Evolutionary conservation across 306 rosid species (phyloP).

Genomic region (Datisca glomerata): DNA sequence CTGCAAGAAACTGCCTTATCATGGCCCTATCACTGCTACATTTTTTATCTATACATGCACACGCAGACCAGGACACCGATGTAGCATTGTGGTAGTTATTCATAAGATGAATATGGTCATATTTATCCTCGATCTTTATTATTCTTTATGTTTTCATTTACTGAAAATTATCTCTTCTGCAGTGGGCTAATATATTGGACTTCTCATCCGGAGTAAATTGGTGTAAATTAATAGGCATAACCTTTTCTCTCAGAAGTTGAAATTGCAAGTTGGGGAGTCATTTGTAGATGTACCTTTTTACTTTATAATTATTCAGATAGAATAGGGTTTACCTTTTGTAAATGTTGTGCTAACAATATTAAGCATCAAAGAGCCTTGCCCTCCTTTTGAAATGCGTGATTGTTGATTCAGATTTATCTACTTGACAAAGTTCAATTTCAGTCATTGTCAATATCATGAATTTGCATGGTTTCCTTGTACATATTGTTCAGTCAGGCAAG

Average conservation of each 20-base stretch:
- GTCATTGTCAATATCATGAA: too few relatives aligned
- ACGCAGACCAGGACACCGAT: too few relatives aligned
- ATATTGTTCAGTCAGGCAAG: too few relatives aligned
- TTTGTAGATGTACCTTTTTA: slow-evolving; percentile 13
- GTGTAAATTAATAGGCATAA: slow-evolving; percentile 11
- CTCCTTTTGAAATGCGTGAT: too few relatives aligned
- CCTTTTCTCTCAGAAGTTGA: slow-evolving; percentile 16
- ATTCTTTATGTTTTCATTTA: slow-evolving; percentile 1
- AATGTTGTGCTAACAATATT: neutral
- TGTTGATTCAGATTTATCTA: too few relatives aligned
- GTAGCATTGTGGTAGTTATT: too few relatives aligned
- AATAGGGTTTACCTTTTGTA: neutral
- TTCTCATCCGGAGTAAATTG: slow-evolving; percentile 65
- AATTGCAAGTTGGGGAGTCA: slow-evolving; percentile 19
- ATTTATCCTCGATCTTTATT: neutral
- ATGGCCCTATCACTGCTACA: too few relatives aligned
- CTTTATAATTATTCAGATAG: neutral
- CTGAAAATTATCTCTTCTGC: slow-evolving; percentile 14
- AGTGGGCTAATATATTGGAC: slow-evolving; percentile 98
- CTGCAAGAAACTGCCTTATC: too few relatives aligned
- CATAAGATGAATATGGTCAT: neutral
- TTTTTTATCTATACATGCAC: too few relatives aligned
- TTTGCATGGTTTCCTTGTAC: too few relatives aligned
- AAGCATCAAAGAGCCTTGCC: too few relatives aligned
- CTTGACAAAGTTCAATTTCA: too few relatives aligned